Conservation (phyloP, 2,329 filamentous ascomycete genomes). For the Myotisia sp. region DNA sequence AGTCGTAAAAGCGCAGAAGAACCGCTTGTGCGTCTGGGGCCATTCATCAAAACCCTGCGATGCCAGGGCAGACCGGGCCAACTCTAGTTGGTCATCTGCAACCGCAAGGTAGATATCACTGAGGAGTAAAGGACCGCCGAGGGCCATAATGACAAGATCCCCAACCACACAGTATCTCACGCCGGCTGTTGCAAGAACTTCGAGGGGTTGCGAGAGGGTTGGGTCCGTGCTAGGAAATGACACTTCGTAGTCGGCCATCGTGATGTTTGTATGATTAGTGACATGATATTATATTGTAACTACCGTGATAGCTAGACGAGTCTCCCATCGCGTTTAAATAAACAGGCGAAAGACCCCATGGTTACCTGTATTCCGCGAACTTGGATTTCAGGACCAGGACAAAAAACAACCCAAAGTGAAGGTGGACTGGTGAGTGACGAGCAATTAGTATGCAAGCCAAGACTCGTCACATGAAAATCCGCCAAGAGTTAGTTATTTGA, state of each 20-base stretch:
- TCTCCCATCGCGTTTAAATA: no score
- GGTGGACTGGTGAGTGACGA: no score
- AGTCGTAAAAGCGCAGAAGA: slow-evolving; percentile 1
- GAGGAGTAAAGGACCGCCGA: slow-evolving; percentile 3
- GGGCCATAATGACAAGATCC: slow-evolving; percentile 4
- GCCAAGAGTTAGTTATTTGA: no score
- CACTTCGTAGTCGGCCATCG: slow-evolving; percentile 2
- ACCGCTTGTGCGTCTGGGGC: slow-evolving; percentile 1
- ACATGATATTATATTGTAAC: no score
- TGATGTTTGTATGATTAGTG: no score
- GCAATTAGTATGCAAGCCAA: no score
- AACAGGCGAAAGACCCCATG: no score
- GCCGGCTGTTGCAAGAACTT: slow-evolving; percentile 4
- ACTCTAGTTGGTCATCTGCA: slow-evolving; percentile 8
- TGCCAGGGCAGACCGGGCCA: slow-evolving; percentile 3
- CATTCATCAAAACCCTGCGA: not conserved
- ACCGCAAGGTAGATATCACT: slow-evolving; percentile 5
- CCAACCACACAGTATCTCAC: slow-evolving; percentile 8
- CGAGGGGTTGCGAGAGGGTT: not conserved
- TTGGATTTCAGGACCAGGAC: no score
- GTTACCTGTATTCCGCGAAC: no score
- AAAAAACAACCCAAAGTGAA: no score
- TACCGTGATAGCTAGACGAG: no score
- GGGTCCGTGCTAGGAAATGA: not conserved
- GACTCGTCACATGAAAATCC: no score